Evolutionary conservation across 1,284 basidiomycete species (phyloP).

Genomic region (Apiotrichum sp.): DNA sequence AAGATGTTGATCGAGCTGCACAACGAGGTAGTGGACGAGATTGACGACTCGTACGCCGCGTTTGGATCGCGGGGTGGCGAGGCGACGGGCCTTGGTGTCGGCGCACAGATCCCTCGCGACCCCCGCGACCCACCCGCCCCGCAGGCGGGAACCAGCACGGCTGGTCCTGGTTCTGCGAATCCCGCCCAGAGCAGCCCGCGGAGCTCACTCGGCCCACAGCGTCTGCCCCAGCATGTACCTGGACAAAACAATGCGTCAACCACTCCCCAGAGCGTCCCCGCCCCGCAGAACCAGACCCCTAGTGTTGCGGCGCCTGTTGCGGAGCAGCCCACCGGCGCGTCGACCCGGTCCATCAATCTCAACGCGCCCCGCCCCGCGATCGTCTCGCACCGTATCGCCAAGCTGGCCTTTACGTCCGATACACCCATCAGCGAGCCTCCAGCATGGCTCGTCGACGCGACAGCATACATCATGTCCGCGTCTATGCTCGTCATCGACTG

Average conservation of each 20-base stretch:
- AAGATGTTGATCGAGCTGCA: conserved; percentile 3
- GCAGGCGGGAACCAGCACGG: neutral
- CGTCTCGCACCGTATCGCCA: neutral
- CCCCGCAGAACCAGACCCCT: neutral
- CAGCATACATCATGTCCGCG: neutral
- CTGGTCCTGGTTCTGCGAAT: neutral
- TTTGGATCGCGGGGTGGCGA: neutral
- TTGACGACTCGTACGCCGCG: conserved; percentile 1
- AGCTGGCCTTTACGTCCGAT: neutral
- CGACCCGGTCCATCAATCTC: neutral
- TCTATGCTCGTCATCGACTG: neutral
- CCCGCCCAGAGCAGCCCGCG: neutral
- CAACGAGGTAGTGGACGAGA: conserved; percentile 1
- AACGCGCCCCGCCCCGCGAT: neutral
- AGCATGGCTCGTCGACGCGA: neutral
- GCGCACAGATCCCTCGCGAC: neutral
- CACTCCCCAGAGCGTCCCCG: too few relatives aligned
- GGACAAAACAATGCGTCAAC: too few relatives aligned
- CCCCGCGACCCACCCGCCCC: neutral
- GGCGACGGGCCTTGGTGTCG: neutral
- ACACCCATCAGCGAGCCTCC: neutral
- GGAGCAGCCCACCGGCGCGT: neutral
- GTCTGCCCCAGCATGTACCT: too few relatives aligned
- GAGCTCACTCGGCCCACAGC: neutral
- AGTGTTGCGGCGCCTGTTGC: neutral